Base-by-base conservation (phyloP, 768 basidiomycete species). In the Brasilioporus rufonigricans region DNA sequence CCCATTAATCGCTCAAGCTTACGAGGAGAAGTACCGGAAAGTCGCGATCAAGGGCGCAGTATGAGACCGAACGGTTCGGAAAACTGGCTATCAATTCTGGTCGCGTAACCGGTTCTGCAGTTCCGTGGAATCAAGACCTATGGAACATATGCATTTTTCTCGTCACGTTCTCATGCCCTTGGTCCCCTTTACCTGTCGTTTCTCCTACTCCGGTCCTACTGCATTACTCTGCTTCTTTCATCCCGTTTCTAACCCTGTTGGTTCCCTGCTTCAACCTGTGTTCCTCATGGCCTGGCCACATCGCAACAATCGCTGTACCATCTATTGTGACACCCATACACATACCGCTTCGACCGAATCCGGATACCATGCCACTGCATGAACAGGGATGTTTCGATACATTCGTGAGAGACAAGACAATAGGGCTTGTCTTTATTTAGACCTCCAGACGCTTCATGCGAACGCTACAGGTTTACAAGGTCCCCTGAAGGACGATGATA, bases 11-110 rank as follows among this genome's bases (percentile, higher is more conserved):
- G 72, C 76, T 21, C 80, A 83, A 61, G 82, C 80, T 14, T 84
- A 86, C 67, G 89, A 91, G 63, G 82, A 85, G 63, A 93, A 87
- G 73, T 93, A 92, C 69, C 80, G 87, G 60, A 91, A 87, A 70
- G 85, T 97, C 55, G 84, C 83, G 65, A 92, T 98, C 73, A 94
- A 85, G 77, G 96, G 96, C 62, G 93, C 94, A 67, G 89, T 96
- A 73, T 94, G 77, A 69, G 43, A 50, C 40, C 40, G 24, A 54
- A 31, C 21, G 9, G 39, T 47, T 35, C 19, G 53, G 53, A 54
- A 44, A 39, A 43, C 44, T 35, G 52, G 58, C 56, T 49, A 23
- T 43, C 21, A 27, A 49, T 33, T 51, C 36, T 52, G 50, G 36
- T 35, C 27, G 32, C 29, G 24, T 39, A 19, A 29, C 50, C 39